Conservation (phyloP, 768 basidiomycete genomes). For the Lepiota brunneoincarnata region DNA sequence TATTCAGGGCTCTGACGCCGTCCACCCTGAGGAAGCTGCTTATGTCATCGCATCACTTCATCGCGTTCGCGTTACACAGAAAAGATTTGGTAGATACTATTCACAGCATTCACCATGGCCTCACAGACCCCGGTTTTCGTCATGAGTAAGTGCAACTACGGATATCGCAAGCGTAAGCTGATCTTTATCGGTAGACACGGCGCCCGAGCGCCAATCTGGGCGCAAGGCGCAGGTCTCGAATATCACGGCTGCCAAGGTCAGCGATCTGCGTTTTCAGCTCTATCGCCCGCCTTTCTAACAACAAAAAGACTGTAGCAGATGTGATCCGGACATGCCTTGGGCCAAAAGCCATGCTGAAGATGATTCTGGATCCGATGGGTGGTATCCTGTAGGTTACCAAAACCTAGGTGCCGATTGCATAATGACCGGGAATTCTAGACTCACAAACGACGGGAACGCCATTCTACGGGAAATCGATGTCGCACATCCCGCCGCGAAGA, state of each 20-base stretch:
- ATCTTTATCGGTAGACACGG: slow-evolving; percentile 59
- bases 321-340: slow-evolving; percentile 97
- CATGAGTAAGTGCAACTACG: slow-evolving; percentile 54
- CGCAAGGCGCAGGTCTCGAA: slow-evolving; percentile 96
- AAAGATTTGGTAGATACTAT: background rate
- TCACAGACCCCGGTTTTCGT: slow-evolving; percentile 80
- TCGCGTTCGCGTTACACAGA: background rate
- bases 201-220: slow-evolving; percentile 91
- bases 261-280: slow-evolving; percentile 16
- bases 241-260: slow-evolving; percentile 93
- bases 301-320: slow-evolving; percentile 86
- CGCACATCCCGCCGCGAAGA: slow-evolving; percentile 97
- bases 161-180: background rate
- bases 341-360: slow-evolving; percentile 98
- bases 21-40: background rate
- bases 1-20: background rate
- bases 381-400: slow-evolving; percentile 77
- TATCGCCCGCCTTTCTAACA: slow-evolving; percentile 9
- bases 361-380: slow-evolving; percentile 99
- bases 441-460: slow-evolving; percentile 99
- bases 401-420: slow-evolving; percentile 1
- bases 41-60: slow-evolving; percentile 9
- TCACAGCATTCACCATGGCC: slow-evolving; percentile 28
- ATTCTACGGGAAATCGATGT: slow-evolving; percentile 98
- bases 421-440: slow-evolving; percentile 27